Conservation (phyloP, 2,329 filamentous ascomycete species). For the Diaporthe eres region DNA sequence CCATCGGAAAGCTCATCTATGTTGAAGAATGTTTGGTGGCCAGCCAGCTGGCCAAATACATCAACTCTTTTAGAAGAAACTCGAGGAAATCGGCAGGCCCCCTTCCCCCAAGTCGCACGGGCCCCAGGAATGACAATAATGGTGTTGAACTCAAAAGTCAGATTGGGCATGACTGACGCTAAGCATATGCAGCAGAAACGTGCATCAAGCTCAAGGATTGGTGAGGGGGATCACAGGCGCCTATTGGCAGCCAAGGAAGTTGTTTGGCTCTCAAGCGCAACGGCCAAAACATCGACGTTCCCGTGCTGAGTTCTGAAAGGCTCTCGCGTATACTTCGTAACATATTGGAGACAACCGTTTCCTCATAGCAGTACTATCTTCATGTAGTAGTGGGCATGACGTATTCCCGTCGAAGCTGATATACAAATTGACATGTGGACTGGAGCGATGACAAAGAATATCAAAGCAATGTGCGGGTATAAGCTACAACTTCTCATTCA, state of each 20-base stretch:
- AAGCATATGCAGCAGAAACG: slow-evolving; percentile 1
- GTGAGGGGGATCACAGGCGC: not conserved
- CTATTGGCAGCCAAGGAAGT: not conserved
- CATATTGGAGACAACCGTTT: not conserved
- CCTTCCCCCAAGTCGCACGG: not conserved
- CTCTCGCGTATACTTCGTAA: not conserved
- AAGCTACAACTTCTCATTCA: too few relatives aligned
- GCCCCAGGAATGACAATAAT: not conserved
- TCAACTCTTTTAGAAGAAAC: not conserved
- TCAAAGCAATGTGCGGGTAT: not conserved
- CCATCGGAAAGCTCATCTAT: not conserved
- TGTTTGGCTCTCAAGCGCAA: not conserved
- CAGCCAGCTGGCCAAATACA: not conserved
- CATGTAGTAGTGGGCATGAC: too few relatives aligned
- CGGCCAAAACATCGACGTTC: not conserved
- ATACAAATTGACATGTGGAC: not conserved
- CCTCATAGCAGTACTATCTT: not conserved
- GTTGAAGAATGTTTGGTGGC: not conserved
- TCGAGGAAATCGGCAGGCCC: not conserved
- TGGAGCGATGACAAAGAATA: not conserved
- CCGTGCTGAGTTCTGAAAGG: not conserved
- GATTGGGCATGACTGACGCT: slow-evolving; percentile 6
- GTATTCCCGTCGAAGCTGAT: not conserved
- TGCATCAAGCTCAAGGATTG: slow-evolving; percentile 1
- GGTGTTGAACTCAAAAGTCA: not conserved